These are phyloP conservation scores for Flaveria trinervia DNA, from an alignment of 129 eudicot genomes.

Conservation along the genomic window DNA sequence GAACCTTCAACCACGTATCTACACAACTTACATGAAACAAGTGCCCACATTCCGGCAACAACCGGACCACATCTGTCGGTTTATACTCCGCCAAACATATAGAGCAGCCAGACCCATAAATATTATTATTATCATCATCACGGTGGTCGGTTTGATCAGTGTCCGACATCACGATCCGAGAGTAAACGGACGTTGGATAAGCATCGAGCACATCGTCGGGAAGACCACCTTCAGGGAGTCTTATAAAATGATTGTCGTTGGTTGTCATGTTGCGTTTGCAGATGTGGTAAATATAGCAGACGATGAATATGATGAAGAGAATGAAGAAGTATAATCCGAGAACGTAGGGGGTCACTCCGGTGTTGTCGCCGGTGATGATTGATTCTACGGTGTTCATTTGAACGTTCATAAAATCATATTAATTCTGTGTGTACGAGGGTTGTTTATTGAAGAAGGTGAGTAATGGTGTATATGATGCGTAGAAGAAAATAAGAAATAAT, in stretches of 20 bases:
- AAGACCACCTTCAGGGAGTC: conserved; percentile 29
- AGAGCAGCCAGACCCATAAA: conserved; percentile 5
- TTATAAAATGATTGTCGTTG: conserved; percentile 6
- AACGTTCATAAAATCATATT: not conserved
- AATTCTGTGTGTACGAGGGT: not conserved
- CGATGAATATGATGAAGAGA: conserved; percentile 27
- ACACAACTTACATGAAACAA: conserved; percentile 43
- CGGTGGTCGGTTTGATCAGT: not conserved
- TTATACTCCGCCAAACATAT: conserved; percentile 50
- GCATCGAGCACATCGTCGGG: conserved; percentile 19
- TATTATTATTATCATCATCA: not conserved
- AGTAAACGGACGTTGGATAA: conserved; percentile 29
- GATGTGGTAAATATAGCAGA: conserved; percentile 32
- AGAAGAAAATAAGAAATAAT: not conserved
- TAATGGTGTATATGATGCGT: not conserved
- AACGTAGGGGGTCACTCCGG: not conserved
- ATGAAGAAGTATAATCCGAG: conserved; percentile 32
- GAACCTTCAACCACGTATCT: conserved; percentile 48
- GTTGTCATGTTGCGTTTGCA: conserved; percentile 24
- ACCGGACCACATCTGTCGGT: conserved; percentile 35
- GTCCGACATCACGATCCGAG: not conserved
- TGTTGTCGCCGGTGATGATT: not conserved
- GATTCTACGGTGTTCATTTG: conserved; percentile 21
- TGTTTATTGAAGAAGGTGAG: too few species aligned
- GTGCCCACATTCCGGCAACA: conserved; percentile 53